phyloP scores from a whole-genome alignment of 169 alveolate species.

The Plasmodium falciparum region DNA sequence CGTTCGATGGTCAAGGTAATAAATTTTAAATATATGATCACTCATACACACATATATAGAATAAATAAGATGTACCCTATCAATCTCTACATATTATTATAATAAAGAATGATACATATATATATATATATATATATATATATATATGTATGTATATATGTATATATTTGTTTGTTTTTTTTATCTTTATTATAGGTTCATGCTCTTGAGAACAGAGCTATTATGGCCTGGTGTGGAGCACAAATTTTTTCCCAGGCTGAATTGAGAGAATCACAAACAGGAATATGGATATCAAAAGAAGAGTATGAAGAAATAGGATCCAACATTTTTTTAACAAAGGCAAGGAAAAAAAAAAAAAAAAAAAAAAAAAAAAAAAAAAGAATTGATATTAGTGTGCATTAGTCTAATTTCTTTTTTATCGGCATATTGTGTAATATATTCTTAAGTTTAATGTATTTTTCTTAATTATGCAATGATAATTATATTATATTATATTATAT shows the following conservation, averaged over 20 bases:
- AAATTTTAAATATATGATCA: neutral
- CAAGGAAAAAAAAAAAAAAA: neutral
- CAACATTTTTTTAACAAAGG: slow-evolving; percentile 75
- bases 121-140: slow-evolving; percentile 1
- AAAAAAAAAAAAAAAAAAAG: neutral
- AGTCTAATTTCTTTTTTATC: too few relatives aligned
- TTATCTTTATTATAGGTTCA: slow-evolving; percentile 24
- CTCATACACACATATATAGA: neutral
- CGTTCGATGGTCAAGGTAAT: slow-evolving; percentile 79
- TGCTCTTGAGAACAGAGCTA: slow-evolving; percentile 60
- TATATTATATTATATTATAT: neutral
- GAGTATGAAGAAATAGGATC: slow-evolving; percentile 81
- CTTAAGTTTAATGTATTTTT: too few relatives aligned
- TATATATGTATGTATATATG: neutral
- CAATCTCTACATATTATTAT: too few relatives aligned
- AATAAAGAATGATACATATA: neutral
- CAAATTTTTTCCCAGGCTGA: slow-evolving; percentile 67
- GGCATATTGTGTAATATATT: too few relatives aligned
- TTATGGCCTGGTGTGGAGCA: slow-evolving; percentile 76
- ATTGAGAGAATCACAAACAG: slow-evolving; percentile 75
- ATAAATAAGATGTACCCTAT: neutral
- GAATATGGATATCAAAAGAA: slow-evolving; percentile 81
- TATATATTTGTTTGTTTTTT: neutral
- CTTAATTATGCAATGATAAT: too few relatives aligned
- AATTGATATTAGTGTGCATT: neutral